phyloP scores from a whole-genome alignment of 306 rosid genomes.

The Styphnolobium japonicum region DNA sequence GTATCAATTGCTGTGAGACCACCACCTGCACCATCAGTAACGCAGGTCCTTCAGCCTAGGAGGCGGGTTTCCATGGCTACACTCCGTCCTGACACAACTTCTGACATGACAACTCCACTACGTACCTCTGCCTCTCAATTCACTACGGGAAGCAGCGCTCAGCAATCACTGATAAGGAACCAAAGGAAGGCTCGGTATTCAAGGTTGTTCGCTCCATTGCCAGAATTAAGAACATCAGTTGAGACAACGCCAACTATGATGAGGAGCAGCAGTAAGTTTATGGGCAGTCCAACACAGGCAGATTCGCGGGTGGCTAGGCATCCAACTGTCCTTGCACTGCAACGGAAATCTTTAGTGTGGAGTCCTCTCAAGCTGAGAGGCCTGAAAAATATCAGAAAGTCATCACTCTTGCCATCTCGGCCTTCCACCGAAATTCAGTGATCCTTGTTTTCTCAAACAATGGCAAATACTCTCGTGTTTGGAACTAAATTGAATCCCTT shows the following conservation, averaged over 20 bases:
- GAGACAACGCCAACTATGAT: constrained; percentile 56
- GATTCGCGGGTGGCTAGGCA: constrained; percentile 38
- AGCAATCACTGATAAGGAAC: constrained; percentile 45
- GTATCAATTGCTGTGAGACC: constrained; percentile 59
- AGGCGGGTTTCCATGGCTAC: constrained; percentile 70
- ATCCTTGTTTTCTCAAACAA: constrained; percentile 20
- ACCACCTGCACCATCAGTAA: constrained; percentile 38
- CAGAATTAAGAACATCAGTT: constrained; percentile 37
- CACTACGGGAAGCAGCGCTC: constrained; percentile 6
- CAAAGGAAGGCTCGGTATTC: constrained; percentile 57
- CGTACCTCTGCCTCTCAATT: constrained; percentile 46
- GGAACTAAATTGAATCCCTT: not conserved
- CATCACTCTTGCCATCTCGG: constrained; percentile 54
- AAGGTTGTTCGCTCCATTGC: constrained; percentile 56
- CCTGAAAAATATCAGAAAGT: constrained; percentile 48
- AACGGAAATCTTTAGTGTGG: constrained; percentile 66
- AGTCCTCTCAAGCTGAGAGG: constrained; percentile 72
- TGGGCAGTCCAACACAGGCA: constrained; percentile 56
- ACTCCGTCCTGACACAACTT: constrained; percentile 43
- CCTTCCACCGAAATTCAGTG: constrained; percentile 44
- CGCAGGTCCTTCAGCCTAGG: constrained; percentile 56
- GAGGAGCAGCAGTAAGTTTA: constrained; percentile 66
- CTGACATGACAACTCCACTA: constrained; percentile 53
- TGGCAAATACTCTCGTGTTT: not conserved
- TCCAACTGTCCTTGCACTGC: constrained; percentile 52